phyloP scores from a whole-genome alignment of 1,284 basidiomycete genomes.

The Vanrija sp. region DNA sequence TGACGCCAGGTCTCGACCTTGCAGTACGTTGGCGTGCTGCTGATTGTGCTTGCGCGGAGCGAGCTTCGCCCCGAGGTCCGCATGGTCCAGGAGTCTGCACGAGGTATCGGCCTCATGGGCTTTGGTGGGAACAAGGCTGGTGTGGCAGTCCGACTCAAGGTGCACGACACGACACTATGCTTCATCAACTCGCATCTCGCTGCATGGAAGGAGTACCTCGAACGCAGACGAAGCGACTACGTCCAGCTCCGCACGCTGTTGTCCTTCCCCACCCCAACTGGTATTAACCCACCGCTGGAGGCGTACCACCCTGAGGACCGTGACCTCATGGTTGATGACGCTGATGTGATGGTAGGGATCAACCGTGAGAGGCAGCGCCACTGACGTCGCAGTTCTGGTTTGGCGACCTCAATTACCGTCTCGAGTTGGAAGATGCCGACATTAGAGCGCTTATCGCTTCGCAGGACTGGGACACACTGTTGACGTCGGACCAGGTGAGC shows the following conservation, averaged over 20 bases:
- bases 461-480: slow-evolving; percentile 28
- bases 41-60: slow-evolving; percentile 54
- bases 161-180: slow-evolving; percentile 51
- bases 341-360: slow-evolving; percentile 28
- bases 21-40: slow-evolving; percentile 50
- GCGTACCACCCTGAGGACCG: slow-evolving; percentile 28
- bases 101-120: slow-evolving; percentile 41
- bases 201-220: slow-evolving; percentile 56
- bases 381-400: slow-evolving; percentile 38
- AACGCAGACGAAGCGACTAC: slow-evolving; percentile 43
- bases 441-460: slow-evolving; percentile 26
- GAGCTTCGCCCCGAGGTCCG: slow-evolving; percentile 36
- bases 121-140: slow-evolving; percentile 44
- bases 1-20: slow-evolving; percentile 28
- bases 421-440: slow-evolving; percentile 33
- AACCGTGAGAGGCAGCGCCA: background rate
- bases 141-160: slow-evolving; percentile 46
- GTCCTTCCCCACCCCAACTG: slow-evolving; percentile 23
- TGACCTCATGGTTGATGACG: slow-evolving; percentile 28
- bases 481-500: slow-evolving; percentile 33
- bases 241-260: slow-evolving; percentile 22
- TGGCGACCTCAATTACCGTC: slow-evolving; percentile 44
- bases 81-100: slow-evolving; percentile 29
- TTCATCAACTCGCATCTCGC: slow-evolving; percentile 57
- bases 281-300: slow-evolving; percentile 29